Percentiles rank a stretch among this genome's conserved stretches.
These are phyloP conservation scores for Wickerhamomyces silvicola DNA, from an alignment of 805 yeast species.

Conservation along the genomic window DNA sequence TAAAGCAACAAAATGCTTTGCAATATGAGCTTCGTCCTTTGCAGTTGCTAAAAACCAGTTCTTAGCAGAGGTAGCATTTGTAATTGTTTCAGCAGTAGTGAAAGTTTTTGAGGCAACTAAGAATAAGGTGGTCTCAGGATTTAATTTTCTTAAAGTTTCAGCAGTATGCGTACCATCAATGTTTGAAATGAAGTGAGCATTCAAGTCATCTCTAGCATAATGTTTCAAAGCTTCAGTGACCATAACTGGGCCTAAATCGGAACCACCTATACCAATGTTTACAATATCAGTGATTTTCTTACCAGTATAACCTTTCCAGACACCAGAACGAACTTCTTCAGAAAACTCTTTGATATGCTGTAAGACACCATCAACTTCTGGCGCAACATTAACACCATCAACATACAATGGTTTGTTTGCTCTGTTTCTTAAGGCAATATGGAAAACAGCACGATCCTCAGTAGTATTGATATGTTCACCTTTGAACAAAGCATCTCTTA, in stretches of 20 bases:
- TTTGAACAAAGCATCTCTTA: slow-evolving; percentile 85
- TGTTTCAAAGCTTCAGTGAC: slow-evolving; percentile 96
- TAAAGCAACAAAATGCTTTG: slow-evolving; percentile 96
- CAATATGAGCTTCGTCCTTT: slow-evolving; percentile 64
- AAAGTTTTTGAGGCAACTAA: slow-evolving; percentile 95
- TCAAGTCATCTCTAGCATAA: slow-evolving; percentile 67
- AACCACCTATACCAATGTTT: slow-evolving; percentile 98
- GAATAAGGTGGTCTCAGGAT: slow-evolving; percentile 90
- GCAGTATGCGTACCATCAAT: slow-evolving; percentile 98
- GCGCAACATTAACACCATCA: slow-evolving; percentile 84
- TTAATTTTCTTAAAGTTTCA: slow-evolving; percentile 69
- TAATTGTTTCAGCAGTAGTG: slow-evolving; percentile 97
- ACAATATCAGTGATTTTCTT: slow-evolving; percentile 89
- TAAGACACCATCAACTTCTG: slow-evolving; percentile 87
- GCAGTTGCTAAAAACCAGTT: slow-evolving; percentile 82
- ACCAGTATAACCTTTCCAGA: slow-evolving; percentile 96
- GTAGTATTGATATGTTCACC: slow-evolving; percentile 95
- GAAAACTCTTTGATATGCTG: slow-evolving; percentile 96
- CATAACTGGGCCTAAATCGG: slow-evolving; percentile 99
- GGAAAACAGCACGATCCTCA: slow-evolving; percentile 95
- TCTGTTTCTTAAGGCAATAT: slow-evolving; percentile 94
- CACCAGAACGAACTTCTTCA: slow-evolving; percentile 82
- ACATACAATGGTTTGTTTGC: slow-evolving; percentile 77
- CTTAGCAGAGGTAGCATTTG: slow-evolving; percentile 95
- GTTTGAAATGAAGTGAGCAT: slow-evolving; percentile 92